Conservation (phyloP, 179 eudicot genomes). For the Sideroxylon spinosum region DNA sequence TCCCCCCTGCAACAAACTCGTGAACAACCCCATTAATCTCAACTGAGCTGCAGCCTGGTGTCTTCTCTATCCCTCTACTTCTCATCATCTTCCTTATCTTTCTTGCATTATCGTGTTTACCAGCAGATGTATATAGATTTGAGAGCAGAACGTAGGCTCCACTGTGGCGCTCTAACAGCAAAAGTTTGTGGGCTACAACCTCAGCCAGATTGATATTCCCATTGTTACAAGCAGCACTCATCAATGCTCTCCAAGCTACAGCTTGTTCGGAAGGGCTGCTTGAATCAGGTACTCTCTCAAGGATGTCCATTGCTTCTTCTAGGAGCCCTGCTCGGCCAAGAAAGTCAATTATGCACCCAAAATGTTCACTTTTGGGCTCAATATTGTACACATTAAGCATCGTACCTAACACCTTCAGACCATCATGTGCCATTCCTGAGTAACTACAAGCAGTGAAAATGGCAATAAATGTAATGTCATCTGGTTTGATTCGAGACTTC, state of each 20-base stretch:
- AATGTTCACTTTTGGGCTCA: slow-evolving; percentile 29
- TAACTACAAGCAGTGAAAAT: slow-evolving; percentile 34
- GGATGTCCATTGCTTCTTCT: slow-evolving; percentile 26
- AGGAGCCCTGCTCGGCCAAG: slow-evolving; percentile 26
- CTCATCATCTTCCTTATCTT: slow-evolving; percentile 30
- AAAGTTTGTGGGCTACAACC: slow-evolving; percentile 22
- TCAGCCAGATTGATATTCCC: slow-evolving; percentile 19
- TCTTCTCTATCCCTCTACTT: slow-evolving; percentile 23
- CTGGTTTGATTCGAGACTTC: slow-evolving; percentile 21
- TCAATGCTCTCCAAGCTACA: slow-evolving; percentile 30
- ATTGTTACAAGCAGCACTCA: slow-evolving; percentile 25
- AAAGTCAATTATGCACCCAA: slow-evolving; percentile 28
- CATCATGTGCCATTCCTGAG: slow-evolving; percentile 30
- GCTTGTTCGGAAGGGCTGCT: slow-evolving; percentile 22
- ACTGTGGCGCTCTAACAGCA: slow-evolving; percentile 28
- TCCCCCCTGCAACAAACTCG: slow-evolving; percentile 38
- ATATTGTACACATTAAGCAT: slow-evolving; percentile 25
- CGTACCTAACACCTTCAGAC: slow-evolving; percentile 21
- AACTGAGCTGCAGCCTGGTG: slow-evolving; percentile 38
- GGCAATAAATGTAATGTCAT: slow-evolving; percentile 30
- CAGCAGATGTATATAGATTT: slow-evolving; percentile 22
- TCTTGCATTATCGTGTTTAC: slow-evolving; percentile 17
- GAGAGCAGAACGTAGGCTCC: slow-evolving; percentile 34
- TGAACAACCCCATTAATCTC: slow-evolving; percentile 28
- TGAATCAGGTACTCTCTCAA: slow-evolving; percentile 18